phyloP scores from a whole-genome alignment of 2,329 filamentous ascomycete genomes.

The Penicillium sumatraense region DNA sequence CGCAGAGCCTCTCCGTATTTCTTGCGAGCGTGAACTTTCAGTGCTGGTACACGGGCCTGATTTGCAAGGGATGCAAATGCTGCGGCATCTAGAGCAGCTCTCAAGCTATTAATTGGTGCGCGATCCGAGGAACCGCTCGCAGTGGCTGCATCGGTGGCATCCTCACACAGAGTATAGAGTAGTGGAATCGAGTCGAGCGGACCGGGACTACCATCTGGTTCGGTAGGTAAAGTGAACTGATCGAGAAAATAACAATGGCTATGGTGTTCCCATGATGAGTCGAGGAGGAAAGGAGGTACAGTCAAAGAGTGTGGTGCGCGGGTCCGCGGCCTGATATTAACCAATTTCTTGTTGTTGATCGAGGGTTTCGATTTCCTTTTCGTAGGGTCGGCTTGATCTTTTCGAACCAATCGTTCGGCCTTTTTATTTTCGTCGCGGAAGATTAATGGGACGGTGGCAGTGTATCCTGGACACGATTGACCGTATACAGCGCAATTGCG shows the following conservation, averaged over 20 bases:
- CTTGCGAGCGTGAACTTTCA: background rate
- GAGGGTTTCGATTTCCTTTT: background rate
- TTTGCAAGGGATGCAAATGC: conserved; percentile 1
- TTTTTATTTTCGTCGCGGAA: conserved; percentile 2
- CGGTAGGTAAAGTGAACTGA: conserved; percentile 2
- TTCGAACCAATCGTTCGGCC: background rate
- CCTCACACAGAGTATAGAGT: conserved; percentile 1
- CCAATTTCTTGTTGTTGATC: background rate
- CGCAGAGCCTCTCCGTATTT: conserved; percentile 1
- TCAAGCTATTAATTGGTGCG: background rate
- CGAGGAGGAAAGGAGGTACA: background rate
- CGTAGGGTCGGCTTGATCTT: background rate
- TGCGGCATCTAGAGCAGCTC: conserved; percentile 2
- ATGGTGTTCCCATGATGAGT: conserved; percentile 6
- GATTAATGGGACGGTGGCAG: background rate
- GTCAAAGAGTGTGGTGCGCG: background rate
- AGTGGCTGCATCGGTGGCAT: too few relatives aligned
- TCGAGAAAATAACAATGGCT: conserved; percentile 9
- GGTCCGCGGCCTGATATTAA: background rate
- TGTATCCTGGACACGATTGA: conserved; percentile 1
- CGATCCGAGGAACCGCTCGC: too few relatives aligned
- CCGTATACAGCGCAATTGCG: conserved; percentile 3
- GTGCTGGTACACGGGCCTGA: background rate
- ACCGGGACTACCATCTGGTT: conserved; percentile 3
- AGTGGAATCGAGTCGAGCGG: conserved; percentile 5